A percentile compares a stretch with the other conserved stretches of the same genome.
Evolutionary conservation across 1,284 basidiomycete species (phyloP).

Genomic region (Hypsizygus ulmarius): DNA sequence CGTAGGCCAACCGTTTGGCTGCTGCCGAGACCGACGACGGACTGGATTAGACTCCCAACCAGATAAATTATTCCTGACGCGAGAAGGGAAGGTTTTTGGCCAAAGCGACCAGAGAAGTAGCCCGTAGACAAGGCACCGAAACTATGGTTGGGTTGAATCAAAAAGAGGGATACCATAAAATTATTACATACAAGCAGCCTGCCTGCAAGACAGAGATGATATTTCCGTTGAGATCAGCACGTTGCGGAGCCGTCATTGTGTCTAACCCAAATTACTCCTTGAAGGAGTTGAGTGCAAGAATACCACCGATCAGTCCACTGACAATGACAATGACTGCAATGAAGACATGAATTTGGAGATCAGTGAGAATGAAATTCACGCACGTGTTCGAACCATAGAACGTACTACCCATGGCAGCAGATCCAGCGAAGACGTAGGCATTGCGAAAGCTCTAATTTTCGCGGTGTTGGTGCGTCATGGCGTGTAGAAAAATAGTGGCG

Average conservation of each 20-base stretch:
- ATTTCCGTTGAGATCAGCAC: slow-evolving; percentile 47
- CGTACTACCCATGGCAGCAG: slow-evolving; percentile 47
- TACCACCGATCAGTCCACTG: slow-evolving; percentile 48
- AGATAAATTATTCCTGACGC: slow-evolving; percentile 53
- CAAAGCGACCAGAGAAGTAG: slow-evolving; percentile 40
- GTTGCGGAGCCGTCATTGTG: slow-evolving; percentile 31
- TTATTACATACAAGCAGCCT: slow-evolving; percentile 49
- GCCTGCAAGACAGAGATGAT: slow-evolving; percentile 59
- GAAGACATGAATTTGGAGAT: not conserved
- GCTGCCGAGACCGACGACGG: slow-evolving; percentile 42
- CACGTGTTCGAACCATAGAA: slow-evolving; percentile 43
- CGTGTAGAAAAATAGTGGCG: not conserved
- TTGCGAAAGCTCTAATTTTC: slow-evolving; percentile 36
- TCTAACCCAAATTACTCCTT: slow-evolving; percentile 45
- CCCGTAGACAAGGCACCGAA: slow-evolving; percentile 45
- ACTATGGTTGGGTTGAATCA: slow-evolving; percentile 23
- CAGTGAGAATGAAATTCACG: slow-evolving; percentile 7
- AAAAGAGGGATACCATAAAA: slow-evolving; percentile 17
- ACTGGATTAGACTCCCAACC: slow-evolving; percentile 53
- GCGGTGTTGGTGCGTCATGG: slow-evolving; percentile 15
- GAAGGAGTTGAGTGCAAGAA: slow-evolving; percentile 45
- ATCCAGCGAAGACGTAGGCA: slow-evolving; percentile 43
- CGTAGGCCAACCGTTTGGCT: slow-evolving; percentile 35
- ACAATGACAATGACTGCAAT: slow-evolving; percentile 20
- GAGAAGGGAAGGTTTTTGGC: slow-evolving; percentile 47